Conservation (phyloP, 106 monocot genomes). For the Dendrobium catenatum region DNA sequence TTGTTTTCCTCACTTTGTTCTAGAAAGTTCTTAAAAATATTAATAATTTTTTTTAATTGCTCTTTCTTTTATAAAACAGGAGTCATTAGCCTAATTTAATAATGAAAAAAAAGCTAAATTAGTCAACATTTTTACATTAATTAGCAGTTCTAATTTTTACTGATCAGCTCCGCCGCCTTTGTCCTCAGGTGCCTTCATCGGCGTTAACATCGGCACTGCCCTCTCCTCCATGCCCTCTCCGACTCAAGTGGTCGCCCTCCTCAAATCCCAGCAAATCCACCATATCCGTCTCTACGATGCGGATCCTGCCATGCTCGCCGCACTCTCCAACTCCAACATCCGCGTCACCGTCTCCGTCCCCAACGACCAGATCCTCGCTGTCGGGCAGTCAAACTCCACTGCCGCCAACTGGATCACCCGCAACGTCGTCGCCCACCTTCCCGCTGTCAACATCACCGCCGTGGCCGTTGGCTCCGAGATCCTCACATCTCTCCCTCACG, state of each 20-base stretch:
- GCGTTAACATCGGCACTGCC: conserved; percentile 84
- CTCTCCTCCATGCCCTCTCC: conserved; percentile 81
- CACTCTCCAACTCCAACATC: conserved; percentile 72
- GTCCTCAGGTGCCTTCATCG: conserved; percentile 63
- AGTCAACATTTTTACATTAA: too few relatives aligned
- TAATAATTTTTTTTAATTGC: too few relatives aligned
- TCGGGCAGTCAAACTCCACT: conserved; percentile 89
- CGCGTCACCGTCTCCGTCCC: conserved; percentile 74
- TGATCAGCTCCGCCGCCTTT: too few relatives aligned
- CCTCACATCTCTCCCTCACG: conserved; percentile 81
- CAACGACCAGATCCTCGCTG: conserved; percentile 86
- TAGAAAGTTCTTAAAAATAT: too few relatives aligned
- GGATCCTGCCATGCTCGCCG: conserved; percentile 62
- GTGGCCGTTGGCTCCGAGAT: conserved; percentile 82
- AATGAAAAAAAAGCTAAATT: too few relatives aligned
- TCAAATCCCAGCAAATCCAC: conserved; percentile 67
- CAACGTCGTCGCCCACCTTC: conserved; percentile 75
- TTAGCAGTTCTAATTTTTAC: too few relatives aligned
- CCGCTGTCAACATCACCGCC: conserved; percentile 83
- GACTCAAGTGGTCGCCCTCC: conserved; percentile 69
- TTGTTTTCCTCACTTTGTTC: too few relatives aligned
- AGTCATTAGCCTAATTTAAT: too few relatives aligned
- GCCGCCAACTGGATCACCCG: conserved; percentile 89
- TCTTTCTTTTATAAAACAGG: too few relatives aligned
- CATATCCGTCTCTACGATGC: conserved; percentile 90